Evolutionary conservation across 2,329 filamentous ascomycete species (phyloP).

Genomic region (Fusarium keratoplasticum): DNA sequence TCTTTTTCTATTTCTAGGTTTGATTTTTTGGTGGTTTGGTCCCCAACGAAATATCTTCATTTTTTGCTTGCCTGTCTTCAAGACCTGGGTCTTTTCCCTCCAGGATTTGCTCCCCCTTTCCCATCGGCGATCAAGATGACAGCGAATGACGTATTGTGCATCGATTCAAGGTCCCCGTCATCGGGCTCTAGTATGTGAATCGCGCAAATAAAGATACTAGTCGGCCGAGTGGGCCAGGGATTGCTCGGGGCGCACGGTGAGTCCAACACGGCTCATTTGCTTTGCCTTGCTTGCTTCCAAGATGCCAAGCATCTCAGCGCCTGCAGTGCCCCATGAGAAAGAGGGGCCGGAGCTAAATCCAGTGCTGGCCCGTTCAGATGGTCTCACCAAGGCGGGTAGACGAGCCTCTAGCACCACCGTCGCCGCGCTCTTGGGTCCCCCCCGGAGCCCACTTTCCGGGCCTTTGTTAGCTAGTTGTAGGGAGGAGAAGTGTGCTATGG

Average conservation of each 20-base stretch:
- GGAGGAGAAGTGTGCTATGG: constrained; percentile 22
- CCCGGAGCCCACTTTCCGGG: constrained; percentile 28
- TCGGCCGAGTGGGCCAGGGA: constrained; percentile 19
- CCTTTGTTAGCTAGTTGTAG: constrained; percentile 1
- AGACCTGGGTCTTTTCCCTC: neutral
- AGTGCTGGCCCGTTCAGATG: constrained; percentile 2
- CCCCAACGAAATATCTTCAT: neutral
- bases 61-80: neutral
- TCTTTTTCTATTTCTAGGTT: constrained; percentile 7
- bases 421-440: neutral
- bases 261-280: constrained; percentile 4
- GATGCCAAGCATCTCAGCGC: constrained; percentile 22
- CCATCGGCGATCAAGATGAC: constrained; percentile 11
- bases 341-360: constrained; percentile 1
- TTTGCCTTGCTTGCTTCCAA: neutral
- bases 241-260: constrained; percentile 28
- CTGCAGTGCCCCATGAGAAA: neutral
- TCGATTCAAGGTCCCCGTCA: constrained; percentile 18
- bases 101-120: neutral
- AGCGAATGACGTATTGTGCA: constrained; percentile 36
- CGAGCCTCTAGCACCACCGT: constrained; percentile 25
- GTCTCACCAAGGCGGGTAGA: constrained; percentile 23
- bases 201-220: constrained; percentile 19
- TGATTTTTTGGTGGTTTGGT: neutral
- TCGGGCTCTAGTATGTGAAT: constrained; percentile 38